phyloP scores from a whole-genome alignment of 192 early-diverging fungal species.

The Obelidium mucronatum region DNA sequence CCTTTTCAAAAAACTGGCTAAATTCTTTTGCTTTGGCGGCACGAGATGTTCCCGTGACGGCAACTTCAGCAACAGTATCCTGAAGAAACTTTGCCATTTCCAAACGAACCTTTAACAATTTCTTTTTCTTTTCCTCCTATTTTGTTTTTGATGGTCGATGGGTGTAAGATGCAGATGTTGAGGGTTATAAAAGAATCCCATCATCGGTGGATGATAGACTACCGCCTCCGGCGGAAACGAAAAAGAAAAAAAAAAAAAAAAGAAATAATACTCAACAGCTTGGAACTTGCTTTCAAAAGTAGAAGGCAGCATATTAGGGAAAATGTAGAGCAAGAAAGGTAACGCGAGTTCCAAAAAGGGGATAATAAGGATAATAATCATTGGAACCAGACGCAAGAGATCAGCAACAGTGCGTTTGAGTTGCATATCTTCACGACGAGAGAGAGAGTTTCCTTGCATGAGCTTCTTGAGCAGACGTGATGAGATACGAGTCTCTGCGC shows the following conservation, averaged over 20 bases:
- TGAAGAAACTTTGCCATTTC: conserved; percentile 96
- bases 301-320: conserved; percentile 96
- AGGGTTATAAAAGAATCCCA: too few species aligned
- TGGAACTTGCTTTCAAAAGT: conserved; percentile 94
- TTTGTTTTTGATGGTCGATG: too few species aligned
- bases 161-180: too few species aligned
- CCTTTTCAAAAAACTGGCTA: conserved; percentile 79
- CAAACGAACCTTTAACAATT: conserved; percentile 88
- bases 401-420: conserved; percentile 87
- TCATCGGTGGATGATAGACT: too few species aligned
- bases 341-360: conserved; percentile 96
- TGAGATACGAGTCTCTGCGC: conserved; percentile 87
- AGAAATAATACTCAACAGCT: conserved; percentile 56
- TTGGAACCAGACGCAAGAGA: conserved; percentile 87
- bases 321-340: conserved; percentile 89
- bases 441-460: conserved; percentile 76
- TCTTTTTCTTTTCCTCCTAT: conserved; percentile 93
- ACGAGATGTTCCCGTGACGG: conserved; percentile 60
- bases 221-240: too few species aligned
- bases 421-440: conserved; percentile 88
- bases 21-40: conserved; percentile 71
- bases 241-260: conserved; percentile 26
- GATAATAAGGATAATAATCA: conserved; percentile 88
- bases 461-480: conserved; percentile 77
- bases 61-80: conserved; percentile 91